These are phyloP conservation scores for Terana coerulea DNA, from an alignment of 768 basidiomycete genomes.

Conservation along the genomic window DNA sequence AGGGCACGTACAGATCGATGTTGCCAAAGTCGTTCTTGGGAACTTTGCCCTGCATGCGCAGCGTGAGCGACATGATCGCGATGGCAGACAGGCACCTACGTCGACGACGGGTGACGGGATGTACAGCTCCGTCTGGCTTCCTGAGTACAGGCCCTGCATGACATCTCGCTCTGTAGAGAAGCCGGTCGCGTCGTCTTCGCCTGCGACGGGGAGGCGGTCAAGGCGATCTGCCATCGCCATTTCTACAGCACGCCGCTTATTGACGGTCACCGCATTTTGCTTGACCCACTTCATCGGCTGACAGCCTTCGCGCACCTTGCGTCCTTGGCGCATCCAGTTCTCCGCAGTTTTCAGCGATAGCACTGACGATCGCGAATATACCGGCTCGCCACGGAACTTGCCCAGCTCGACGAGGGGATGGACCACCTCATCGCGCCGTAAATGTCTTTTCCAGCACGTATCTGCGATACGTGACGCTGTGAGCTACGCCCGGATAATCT, in stretches of 20 bases:
- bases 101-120: constrained; percentile 77
- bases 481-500: not conserved
- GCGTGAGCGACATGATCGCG: not conserved
- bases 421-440: constrained; percentile 84
- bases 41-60: constrained; percentile 66
- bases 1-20: constrained; percentile 91
- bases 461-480: constrained; percentile 33
- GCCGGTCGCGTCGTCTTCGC: constrained; percentile 34
- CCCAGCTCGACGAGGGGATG: constrained; percentile 80
- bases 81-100: constrained; percentile 44
- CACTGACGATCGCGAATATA: constrained; percentile 83
- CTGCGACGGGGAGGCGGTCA: constrained; percentile 25
- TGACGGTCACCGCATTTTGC: constrained; percentile 76
- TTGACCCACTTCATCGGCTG: constrained; percentile 92
- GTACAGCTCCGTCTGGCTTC: constrained; percentile 81
- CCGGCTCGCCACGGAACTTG: constrained; percentile 89
- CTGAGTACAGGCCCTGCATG: constrained; percentile 86
- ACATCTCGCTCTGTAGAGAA: constrained; percentile 41
- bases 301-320: constrained; percentile 63
- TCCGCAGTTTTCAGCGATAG: constrained; percentile 87
- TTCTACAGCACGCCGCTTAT: constrained; percentile 70
- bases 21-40: constrained; percentile 97
- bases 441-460: constrained; percentile 84
- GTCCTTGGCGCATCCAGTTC: constrained; percentile 91
- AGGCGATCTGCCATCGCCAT: constrained; percentile 41